Base-by-base conservation (phyloP, 306 rosid species). In the Leucaena leucocephala region DNA sequence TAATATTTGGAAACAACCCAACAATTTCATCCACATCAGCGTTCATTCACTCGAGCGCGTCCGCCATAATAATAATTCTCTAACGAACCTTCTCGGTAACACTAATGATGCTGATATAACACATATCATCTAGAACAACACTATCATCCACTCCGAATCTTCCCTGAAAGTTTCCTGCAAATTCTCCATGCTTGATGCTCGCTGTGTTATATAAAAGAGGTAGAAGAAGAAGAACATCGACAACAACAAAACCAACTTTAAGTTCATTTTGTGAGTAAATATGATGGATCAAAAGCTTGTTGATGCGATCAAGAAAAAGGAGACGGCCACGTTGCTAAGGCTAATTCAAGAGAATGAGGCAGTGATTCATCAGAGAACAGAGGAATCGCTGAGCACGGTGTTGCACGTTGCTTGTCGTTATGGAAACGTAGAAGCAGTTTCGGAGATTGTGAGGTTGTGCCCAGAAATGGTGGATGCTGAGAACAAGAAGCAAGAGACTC, bases 351-450 rank as follows among this genome's bases (percentile, higher is more conserved):
- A 80, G 64, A 78, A 82, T 11, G 76, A 85, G 74, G 90, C 78
- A 64, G 71, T 86, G 54, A 76, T 88, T 12, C 83, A 80, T 12
- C 92, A 86, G 52, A 84, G 71, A 78, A 90, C 90, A 21, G 88
- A 74, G 1, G 84, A 76, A 16, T 75, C 89, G 34, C 61, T 59
- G 44, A 85, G 82, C 85, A 89, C 95, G n/a, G 85, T 82, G 54
- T 76, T 92, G 68, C 97, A 92, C 86, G 71, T 87, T 42, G 97
- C 97, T 74, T 79, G 89, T 1, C 85, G 74, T 80, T 83, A 82
- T 63, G 95, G 91, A 8, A 87, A 85, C 76, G 17, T 22, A 15
- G 87, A 84, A 33, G 82, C 87, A 39, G 95, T 83, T 21, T 71
- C 76, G 9, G 89, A 86, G 52, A 92, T 89, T 39, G 36, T 85